Conservation (phyloP, 257 asterid genomes). For the Nicotiana obtusifolia region DNA sequence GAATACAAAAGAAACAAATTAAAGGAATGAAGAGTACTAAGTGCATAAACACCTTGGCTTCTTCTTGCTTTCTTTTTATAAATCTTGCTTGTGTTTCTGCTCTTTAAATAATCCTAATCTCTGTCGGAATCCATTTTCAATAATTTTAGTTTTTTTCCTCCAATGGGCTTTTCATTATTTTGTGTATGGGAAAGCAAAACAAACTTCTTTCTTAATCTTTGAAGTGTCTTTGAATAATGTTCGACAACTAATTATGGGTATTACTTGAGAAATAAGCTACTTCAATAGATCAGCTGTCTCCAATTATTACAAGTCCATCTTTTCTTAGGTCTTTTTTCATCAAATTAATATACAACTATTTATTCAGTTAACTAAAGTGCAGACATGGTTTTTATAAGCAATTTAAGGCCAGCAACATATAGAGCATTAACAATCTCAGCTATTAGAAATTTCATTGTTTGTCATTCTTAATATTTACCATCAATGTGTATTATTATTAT, state of each 20-base stretch:
- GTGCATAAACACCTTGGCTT: too few relatives aligned
- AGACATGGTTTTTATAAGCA: neutral
- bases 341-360: neutral
- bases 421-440: neutral
- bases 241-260: conserved; percentile 3
- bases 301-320: conserved; percentile 2
- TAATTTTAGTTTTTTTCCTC: neutral
- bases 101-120: too few relatives aligned
- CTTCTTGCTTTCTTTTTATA: too few relatives aligned
- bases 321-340: neutral
- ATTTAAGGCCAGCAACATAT: neutral
- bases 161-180: neutral
- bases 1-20: too few relatives aligned
- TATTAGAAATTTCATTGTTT: neutral
- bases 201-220: neutral
- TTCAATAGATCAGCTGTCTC: neutral
- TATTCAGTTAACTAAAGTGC: neutral
- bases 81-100: too few relatives aligned
- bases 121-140: neutral
- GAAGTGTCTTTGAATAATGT: neutral
- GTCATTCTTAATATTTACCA: neutral
- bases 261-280: conserved; percentile 16
- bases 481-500: neutral
- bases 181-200: conserved; percentile 5
- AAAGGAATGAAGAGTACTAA: too few relatives aligned